phyloP scores from a whole-genome alignment of 2,329 filamentous ascomycete genomes.

The Teratosphaeria gauchensis region DNA sequence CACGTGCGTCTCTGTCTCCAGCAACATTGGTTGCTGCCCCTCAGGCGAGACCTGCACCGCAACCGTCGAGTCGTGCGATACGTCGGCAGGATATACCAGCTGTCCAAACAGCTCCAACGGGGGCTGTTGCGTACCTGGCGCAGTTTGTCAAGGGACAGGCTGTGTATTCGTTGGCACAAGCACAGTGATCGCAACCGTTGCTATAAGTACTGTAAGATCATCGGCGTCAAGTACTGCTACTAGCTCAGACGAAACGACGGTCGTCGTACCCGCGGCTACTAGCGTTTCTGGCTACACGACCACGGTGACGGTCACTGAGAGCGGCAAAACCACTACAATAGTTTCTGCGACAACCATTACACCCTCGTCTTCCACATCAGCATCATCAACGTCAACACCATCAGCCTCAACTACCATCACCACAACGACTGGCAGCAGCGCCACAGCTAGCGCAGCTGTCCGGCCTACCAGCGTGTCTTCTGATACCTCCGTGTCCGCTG shows the following conservation, averaged over 20 bases:
- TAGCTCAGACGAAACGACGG: neutral
- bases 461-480: slow-evolving; percentile 10
- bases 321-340: slow-evolving; percentile 16
- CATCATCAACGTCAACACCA: neutral
- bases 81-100: slow-evolving; percentile 48
- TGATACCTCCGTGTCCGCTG: slow-evolving; percentile 8
- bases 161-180: slow-evolving; percentile 45
- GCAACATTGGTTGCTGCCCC: slow-evolving; percentile 67
- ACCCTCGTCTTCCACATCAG: neutral
- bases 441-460: slow-evolving; percentile 28
- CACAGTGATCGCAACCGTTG: slow-evolving; percentile 19
- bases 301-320: slow-evolving; percentile 19
- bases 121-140: slow-evolving; percentile 67
- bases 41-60: slow-evolving; percentile 54
- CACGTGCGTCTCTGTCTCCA: slow-evolving; percentile 52
- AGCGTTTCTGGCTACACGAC: slow-evolving; percentile 15
- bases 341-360: slow-evolving; percentile 7
- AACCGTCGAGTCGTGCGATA: slow-evolving; percentile 50
- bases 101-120: slow-evolving; percentile 59
- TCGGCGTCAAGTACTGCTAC: slow-evolving; percentile 3
- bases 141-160: slow-evolving; percentile 57
- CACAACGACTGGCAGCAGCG: slow-evolving; percentile 1
- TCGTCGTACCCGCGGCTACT: slow-evolving; percentile 5
- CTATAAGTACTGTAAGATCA: slow-evolving; percentile 13
- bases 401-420: slow-evolving; percentile 16